Evolutionary conservation across 192 early-diverging fungal genomes (phyloP).

Genomic region (Rhizophagus sp.): DNA sequence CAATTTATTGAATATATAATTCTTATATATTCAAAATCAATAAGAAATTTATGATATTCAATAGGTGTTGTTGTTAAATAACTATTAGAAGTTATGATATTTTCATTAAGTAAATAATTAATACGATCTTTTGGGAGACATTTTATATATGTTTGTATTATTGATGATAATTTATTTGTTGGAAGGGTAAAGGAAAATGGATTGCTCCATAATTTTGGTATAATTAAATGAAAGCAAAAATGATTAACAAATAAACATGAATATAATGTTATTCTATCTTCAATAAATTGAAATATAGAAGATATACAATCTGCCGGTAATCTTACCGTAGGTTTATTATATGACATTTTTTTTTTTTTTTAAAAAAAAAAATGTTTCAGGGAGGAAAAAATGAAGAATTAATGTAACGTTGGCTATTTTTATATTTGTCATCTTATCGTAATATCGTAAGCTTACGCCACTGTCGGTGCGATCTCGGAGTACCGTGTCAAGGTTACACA

Average conservation of each 20-base stretch:
- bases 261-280: background rate
- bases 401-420: too few relatives aligned
- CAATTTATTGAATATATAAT: background rate
- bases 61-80: background rate
- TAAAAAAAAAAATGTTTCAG: too few relatives aligned
- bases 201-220: background rate
- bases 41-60: background rate
- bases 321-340: background rate
- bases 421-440: too few relatives aligned
- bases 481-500: too few relatives aligned
- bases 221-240: background rate
- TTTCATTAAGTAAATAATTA: background rate
- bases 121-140: background rate
- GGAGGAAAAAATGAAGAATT: too few relatives aligned
- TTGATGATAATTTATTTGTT: background rate
- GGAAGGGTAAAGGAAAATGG: background rate
- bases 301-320: background rate
- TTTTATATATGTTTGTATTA: background rate
- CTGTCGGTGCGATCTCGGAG: too few relatives aligned
- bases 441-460: too few relatives aligned
- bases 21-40: background rate
- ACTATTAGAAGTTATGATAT: background rate
- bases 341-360: too few relatives aligned
- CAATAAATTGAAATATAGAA: background rate
- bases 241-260: background rate